Conservation (phyloP, 768 basidiomycete species). For the Gautieria morchelliformis region DNA sequence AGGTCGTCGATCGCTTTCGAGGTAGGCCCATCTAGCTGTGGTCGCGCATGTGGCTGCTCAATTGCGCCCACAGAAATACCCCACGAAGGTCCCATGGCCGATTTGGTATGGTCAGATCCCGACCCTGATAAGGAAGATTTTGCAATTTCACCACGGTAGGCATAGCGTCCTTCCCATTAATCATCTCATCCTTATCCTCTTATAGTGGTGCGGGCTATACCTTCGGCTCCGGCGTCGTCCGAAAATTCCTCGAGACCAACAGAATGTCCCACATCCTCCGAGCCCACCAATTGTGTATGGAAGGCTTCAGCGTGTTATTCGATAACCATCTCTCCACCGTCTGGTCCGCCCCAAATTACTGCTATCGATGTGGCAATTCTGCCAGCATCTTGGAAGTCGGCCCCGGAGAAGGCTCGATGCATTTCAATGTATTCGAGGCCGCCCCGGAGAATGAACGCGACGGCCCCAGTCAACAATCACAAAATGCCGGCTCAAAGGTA, state of each 20-base stretch:
- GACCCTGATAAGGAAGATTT: slow-evolving; percentile 99
- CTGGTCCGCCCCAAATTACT: slow-evolving; percentile 98
- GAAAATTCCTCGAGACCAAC: slow-evolving; percentile 95
- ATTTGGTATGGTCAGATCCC: slow-evolving; percentile 99
- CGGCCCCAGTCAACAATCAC: slow-evolving; percentile 73
- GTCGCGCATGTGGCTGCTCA: slow-evolving; percentile 4
- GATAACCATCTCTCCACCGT: slow-evolving; percentile 94
- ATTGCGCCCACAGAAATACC: slow-evolving; percentile 72
- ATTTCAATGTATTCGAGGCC: slow-evolving; percentile 97
- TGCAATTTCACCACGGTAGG: slow-evolving; percentile 93
- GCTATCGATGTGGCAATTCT: slow-evolving; percentile 96
- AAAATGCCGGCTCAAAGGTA: slow-evolving; percentile 67
- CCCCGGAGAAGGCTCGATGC: slow-evolving; percentile 68
- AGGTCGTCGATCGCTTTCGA: slow-evolving; percentile 97
- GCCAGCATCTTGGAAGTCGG: slow-evolving; percentile 95
- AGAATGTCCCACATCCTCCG: slow-evolving; percentile 95
- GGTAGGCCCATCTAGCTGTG: slow-evolving; percentile 34
- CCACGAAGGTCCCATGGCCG: slow-evolving; percentile 99
- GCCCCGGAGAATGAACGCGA: slow-evolving; percentile 97
- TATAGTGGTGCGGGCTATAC: slow-evolving; percentile 94
- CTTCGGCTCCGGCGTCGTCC: slow-evolving; percentile 94
- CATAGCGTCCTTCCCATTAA: slow-evolving; percentile 1
- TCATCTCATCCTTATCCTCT: background rate
- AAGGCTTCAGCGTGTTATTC: slow-evolving; percentile 96
- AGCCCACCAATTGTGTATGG: slow-evolving; percentile 99